Percentiles rank a stretch among this genome's conserved stretches.
These are phyloP conservation scores for Lophium mytilinum DNA, from an alignment of 495 filamentous ascomycete genomes.

Conservation along the genomic window DNA sequence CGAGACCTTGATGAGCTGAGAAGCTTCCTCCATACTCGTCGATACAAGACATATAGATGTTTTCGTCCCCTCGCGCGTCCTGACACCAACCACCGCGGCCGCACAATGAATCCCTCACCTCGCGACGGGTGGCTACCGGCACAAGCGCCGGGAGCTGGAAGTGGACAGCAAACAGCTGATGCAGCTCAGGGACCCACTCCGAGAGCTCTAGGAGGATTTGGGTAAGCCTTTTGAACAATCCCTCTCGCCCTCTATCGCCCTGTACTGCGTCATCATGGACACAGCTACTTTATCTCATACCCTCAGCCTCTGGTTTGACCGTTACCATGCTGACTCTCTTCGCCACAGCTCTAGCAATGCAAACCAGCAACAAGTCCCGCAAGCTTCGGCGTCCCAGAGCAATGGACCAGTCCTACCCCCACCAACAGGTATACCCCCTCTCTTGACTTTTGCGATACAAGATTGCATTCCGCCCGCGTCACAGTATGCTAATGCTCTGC, in stretches of 20 bases:
- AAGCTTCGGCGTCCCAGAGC: constrained; percentile 21
- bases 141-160: constrained; percentile 11
- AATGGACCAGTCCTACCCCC: constrained; percentile 22
- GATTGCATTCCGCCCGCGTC: no score
- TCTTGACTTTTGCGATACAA: not conserved
- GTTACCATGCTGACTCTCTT: constrained; percentile 4
- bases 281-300: not conserved
- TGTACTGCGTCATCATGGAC: not conserved
- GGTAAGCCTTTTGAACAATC: constrained; percentile 12
- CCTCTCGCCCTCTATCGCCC: not conserved
- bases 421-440: constrained; percentile 17
- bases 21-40: not conserved
- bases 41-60: constrained; percentile 1
- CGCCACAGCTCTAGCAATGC: constrained; percentile 12
- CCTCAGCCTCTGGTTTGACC: not conserved
- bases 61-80: constrained; percentile 1
- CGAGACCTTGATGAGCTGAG: constrained; percentile 18
- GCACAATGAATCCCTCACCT: constrained; percentile 26
- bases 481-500: not conserved
- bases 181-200: constrained; percentile 17
- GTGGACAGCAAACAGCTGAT: constrained; percentile 22
- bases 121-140: constrained; percentile 28
- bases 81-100: constrained; percentile 16
- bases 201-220: constrained; percentile 19
- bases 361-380: constrained; percentile 17